Evolutionary conservation across 805 yeast species (phyloP).

Genomic region (Cyberlindnera saturnus): DNA sequence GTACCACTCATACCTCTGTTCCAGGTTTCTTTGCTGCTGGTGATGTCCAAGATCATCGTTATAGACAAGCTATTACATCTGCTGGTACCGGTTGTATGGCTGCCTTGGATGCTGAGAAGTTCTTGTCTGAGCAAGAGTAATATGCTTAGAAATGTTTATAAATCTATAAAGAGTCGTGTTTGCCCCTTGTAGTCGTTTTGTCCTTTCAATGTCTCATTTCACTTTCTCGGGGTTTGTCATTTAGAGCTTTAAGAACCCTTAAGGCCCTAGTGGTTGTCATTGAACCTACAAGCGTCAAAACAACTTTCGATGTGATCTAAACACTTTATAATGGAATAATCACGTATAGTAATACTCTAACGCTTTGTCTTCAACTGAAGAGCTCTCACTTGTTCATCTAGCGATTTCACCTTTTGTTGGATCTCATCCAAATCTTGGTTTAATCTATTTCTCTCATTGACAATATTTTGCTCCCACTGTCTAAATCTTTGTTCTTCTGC

Average conservation of each 20-base stretch:
- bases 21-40: conserved; percentile 97
- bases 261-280: too few species aligned
- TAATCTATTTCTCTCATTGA: conserved; percentile 88
- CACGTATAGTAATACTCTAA: conserved; percentile 9
- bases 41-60: conserved; percentile 94
- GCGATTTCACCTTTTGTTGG: conserved; percentile 65
- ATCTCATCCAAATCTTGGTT: conserved; percentile 90
- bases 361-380: conserved; percentile 47
- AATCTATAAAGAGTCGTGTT: not conserved
- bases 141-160: not conserved
- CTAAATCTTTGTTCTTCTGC: conserved; percentile 95
- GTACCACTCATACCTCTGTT: conserved; percentile 78
- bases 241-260: too few species aligned
- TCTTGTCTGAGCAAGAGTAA: conserved; percentile 53
- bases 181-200: too few species aligned
- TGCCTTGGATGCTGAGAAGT: conserved; percentile 90
- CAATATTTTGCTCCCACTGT: conserved; percentile 97
- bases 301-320: too few species aligned
- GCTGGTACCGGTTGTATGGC: conserved; percentile 99
- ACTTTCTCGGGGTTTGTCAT: not conserved
- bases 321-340: too few species aligned
- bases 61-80: conserved; percentile 98
- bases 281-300: too few species aligned
- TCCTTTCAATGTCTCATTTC: not conserved
- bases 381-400: conserved; percentile 70